Base-by-base conservation (phyloP, 768 basidiomycete species). In the Mycena chlorophos region DNA sequence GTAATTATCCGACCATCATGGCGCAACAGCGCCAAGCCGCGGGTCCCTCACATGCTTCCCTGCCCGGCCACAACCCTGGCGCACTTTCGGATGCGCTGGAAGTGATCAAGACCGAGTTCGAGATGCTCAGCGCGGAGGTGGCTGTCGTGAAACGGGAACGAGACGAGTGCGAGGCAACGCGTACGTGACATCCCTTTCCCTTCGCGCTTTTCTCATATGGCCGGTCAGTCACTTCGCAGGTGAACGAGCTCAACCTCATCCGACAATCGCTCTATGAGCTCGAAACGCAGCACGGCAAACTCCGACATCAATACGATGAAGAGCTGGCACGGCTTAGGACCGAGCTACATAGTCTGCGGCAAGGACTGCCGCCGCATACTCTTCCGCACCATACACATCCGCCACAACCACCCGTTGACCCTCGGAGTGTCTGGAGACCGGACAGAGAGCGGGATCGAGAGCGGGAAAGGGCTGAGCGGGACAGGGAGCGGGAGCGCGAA, bases 211-310 rank as follows among this genome's bases (percentile, higher is more conserved):
- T 30, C 25, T 25, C 42, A 28, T 27, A 29, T 54, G 46, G 40
- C 53, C 34, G 39, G 27, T 1, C 61, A 86, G 83, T 85, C 45
- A 76, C 79, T 2, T 74, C 74, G 54, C 88, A 91, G 67, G 82
- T 89, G 62, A 83, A 82, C 63, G 89, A 91, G 65, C 71, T 89
- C 51, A 84, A 84, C 54, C 78, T 86, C 68, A 86, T 91, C 61
- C 79, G 87, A 48, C 84, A 87, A 62, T 79, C 81, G 17, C 76
- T 90, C 17, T 88, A 87, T 65, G 87, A 90, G 51, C 81, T 91
- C 40, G 89, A 91, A 65, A 72, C 79, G 2, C 82, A 83, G 57
- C 87, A 91, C 58, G 76, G 76, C 55, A 86, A 87, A 72, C 79
- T 86, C 54, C 76, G 86, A 34, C 77, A 82, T 57, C 79, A 85